A percentile compares a stretch with the other conserved stretches of the same genome.
Conservation (phyloP, 768 basidiomycete genomes). For the Imleria badia region DNA sequence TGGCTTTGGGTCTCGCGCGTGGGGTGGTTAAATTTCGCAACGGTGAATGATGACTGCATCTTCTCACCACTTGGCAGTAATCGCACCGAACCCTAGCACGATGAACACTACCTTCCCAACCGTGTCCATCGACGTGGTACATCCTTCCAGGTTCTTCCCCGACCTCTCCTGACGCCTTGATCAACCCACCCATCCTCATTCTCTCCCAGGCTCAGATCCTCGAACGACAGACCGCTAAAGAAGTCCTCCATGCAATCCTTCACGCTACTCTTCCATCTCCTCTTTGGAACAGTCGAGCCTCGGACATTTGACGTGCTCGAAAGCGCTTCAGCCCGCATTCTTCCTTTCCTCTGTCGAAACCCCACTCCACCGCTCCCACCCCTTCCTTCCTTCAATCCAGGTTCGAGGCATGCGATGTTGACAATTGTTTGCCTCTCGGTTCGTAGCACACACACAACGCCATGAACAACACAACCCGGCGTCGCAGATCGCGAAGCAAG, state of each 20-base stretch:
- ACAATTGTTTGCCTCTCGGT: not conserved
- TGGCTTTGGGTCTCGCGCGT: too few species aligned
- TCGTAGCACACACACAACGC: not conserved
- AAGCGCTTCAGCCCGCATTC: slow-evolving; percentile 15
- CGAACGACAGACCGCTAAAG: slow-evolving; percentile 70
- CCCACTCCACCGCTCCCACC: not conserved
- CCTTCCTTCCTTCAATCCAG: not conserved
- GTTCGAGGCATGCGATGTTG: not conserved
- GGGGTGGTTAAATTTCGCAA: too few species aligned
- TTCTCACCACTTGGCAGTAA: too few species aligned
- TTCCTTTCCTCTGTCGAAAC: not conserved
- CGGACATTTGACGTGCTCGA: slow-evolving; percentile 77
- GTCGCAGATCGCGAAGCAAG: slow-evolving; percentile 72
- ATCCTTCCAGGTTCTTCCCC: slow-evolving; percentile 4
- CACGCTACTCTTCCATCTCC: slow-evolving; percentile 83
- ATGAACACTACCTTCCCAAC: slow-evolving; percentile 30
- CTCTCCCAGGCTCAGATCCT: slow-evolving; percentile 47
- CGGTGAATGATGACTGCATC: too few species aligned
- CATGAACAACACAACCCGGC: slow-evolving; percentile 54
- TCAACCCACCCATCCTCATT: too few species aligned
- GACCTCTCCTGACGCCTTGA: not conserved
- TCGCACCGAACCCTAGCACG: not conserved
- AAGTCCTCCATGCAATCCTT: slow-evolving; percentile 73
- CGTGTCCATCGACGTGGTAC: slow-evolving; percentile 32
- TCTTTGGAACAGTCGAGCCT: slow-evolving; percentile 79